These are phyloP conservation scores for Albifimbria verrucaria DNA, from an alignment of 2,329 filamentous ascomycete genomes.

Conservation along the genomic window DNA sequence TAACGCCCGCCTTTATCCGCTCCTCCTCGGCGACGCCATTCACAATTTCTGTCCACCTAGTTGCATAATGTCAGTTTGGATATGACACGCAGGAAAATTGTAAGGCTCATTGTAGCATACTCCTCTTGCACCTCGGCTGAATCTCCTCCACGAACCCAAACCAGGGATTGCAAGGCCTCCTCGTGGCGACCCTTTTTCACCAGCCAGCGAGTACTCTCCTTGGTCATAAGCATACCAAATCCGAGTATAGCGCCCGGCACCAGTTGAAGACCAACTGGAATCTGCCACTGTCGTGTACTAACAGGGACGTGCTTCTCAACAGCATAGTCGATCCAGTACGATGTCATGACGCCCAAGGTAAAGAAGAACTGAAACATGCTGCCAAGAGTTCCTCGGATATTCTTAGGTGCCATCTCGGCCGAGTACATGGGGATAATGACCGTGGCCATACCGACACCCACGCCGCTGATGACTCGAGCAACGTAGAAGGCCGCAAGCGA, in stretches of 20 bases:
- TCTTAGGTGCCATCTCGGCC: slow-evolving; percentile 44
- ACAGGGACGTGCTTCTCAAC: slow-evolving; percentile 34
- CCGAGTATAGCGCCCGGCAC: slow-evolving; percentile 44
- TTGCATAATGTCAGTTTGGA: neutral
- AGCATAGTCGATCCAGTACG: slow-evolving; percentile 45
- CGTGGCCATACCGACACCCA: slow-evolving; percentile 35
- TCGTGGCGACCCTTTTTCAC: slow-evolving; percentile 41
- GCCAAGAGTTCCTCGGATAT: slow-evolving; percentile 39
- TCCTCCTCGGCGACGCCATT: slow-evolving; percentile 45
- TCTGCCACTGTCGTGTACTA: slow-evolving; percentile 45
- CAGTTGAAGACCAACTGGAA: slow-evolving; percentile 45
- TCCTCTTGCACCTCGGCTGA: slow-evolving; percentile 29
- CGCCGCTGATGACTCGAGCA: slow-evolving; percentile 31
- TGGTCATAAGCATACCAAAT: slow-evolving; percentile 44
- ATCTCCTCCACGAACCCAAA: slow-evolving; percentile 49
- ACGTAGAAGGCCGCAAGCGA: slow-evolving; percentile 34
- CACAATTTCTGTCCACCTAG: slow-evolving; percentile 37
- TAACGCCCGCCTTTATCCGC: slow-evolving; percentile 39
- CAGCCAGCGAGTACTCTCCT: slow-evolving; percentile 45
- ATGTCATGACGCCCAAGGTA: slow-evolving; percentile 37
- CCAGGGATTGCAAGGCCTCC: slow-evolving; percentile 43
- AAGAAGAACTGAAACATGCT: slow-evolving; percentile 44
- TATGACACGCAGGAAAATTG: neutral
- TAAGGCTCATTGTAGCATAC: slow-evolving; percentile 16
- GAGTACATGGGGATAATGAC: slow-evolving; percentile 44